These are phyloP conservation scores for Nakazawaea molendinolei DNA, from an alignment of 805 yeast genomes.

Conservation along the genomic window DNA sequence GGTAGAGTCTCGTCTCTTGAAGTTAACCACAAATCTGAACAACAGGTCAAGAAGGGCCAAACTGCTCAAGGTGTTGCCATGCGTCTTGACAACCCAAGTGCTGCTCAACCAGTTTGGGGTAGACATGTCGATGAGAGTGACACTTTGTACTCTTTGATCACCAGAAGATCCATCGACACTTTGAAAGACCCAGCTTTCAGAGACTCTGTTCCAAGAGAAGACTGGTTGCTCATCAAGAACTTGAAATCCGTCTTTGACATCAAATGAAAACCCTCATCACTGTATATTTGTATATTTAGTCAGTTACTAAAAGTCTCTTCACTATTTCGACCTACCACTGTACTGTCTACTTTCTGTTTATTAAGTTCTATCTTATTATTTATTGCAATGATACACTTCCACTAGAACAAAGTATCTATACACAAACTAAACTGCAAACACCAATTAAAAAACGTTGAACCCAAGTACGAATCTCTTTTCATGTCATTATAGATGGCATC, in stretches of 20 bases:
- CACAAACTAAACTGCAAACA: neutral
- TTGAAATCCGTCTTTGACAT: conserved; percentile 87
- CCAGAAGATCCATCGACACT: conserved; percentile 91
- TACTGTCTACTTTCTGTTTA: too few relatives aligned
- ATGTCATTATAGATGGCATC: conserved; percentile 27
- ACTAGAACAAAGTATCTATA: too few relatives aligned
- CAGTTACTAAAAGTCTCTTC: too few relatives aligned
- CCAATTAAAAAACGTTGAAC: neutral
- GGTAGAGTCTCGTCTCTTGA: conserved; percentile 93
- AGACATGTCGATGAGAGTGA: conserved; percentile 97
- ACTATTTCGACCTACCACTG: too few relatives aligned
- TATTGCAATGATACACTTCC: too few relatives aligned
- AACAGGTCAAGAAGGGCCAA: conserved; percentile 84
- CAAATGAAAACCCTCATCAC: too few relatives aligned
- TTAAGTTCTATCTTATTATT: too few relatives aligned
- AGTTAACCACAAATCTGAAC: conserved; percentile 85
- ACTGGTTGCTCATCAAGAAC: conserved; percentile 87
- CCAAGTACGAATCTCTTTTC: neutral
- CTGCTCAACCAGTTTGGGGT: conserved; percentile 97
- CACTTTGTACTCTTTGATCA: conserved; percentile 78
- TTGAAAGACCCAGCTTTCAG: conserved; percentile 98
- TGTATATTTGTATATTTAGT: too few relatives aligned
- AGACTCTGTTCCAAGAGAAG: conserved; percentile 88
- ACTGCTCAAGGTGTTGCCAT: conserved; percentile 98
- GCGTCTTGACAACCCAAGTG: conserved; percentile 89